These are phyloP conservation scores for Fusarium incarnatum DNA, from an alignment of 2,329 filamentous ascomycete genomes.

Conservation along the genomic window DNA sequence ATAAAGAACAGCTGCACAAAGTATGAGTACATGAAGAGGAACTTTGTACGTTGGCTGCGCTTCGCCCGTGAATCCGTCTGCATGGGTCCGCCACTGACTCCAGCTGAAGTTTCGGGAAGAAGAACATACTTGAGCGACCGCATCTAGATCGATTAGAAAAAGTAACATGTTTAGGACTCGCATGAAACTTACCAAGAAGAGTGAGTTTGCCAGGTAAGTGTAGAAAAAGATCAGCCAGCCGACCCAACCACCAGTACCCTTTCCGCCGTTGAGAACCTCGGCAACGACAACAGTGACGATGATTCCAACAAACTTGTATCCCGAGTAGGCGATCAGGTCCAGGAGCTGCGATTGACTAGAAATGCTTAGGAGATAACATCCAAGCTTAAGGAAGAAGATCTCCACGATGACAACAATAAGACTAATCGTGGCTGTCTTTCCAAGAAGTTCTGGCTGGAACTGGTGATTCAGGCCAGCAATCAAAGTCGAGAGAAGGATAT, in stretches of 20 bases:
- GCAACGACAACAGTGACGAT: conserved; percentile 87
- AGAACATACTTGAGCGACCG: conserved; percentile 96
- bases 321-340: conserved; percentile 94
- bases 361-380: conserved; percentile 93
- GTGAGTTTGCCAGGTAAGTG: conserved; percentile 91
- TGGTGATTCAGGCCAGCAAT: conserved; percentile 89
- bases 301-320: conserved; percentile 98
- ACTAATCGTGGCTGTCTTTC: conserved; percentile 86
- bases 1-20: conserved; percentile 94
- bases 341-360: conserved; percentile 93
- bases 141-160: conserved; percentile 66
- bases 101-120: conserved; percentile 81
- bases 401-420: conserved; percentile 87
- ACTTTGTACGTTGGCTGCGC: conserved; percentile 88
- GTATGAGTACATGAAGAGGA: conserved; percentile 94
- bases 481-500: conserved; percentile 92
- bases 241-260: conserved; percentile 86
- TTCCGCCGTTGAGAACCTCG: conserved; percentile 80
- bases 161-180: not conserved
- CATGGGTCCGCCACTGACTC: conserved; percentile 73
- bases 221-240: conserved; percentile 92
- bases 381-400: conserved; percentile 89
- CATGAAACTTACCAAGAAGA: conserved; percentile 81
- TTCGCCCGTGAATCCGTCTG: conserved; percentile 83
- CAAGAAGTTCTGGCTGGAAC: conserved; percentile 94